Base-by-base conservation (phyloP, 805 yeast species). In the Hanseniaspora mollemarum region DNA sequence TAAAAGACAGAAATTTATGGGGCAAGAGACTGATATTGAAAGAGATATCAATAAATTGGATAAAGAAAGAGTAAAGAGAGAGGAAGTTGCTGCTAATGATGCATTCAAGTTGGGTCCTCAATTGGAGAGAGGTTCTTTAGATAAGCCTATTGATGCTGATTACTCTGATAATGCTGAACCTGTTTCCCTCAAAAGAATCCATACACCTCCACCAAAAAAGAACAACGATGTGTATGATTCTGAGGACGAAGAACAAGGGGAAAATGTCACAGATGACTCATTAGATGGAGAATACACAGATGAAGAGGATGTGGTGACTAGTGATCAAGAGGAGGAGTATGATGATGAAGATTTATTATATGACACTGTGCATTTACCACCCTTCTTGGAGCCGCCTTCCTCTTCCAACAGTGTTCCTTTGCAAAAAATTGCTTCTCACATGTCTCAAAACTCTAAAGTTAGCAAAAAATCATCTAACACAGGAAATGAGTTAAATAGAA, bases 61-160 rank as follows among this genome's bases (percentile, higher is more conserved):
- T 37, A 55, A 67, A 53, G 73, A 69, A 56, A 62, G 67, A 50
- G 45, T 62, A 12, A 69, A 67, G 53, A 66, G 69, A 52, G 73
- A 70, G 52, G 67, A 60, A 52, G 73, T 69, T 51, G 74, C 74
- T 3, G 62, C 62, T 36, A 71, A 72, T 18, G 71, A 70, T 32
- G 63, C 73, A 1, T 69, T 70, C 57, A 72, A 72, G 4, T 56
- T 70, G 40, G 66, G 71, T 38, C 59, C 63, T 29, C 51, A 48
- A 33, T n/a, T 40, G 19, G 50, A 46, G 39, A 40, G 10, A 4
- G 45, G 43, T n/a, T 39, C 32, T n/a, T 4, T 8, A 57, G 54
- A 35, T 13, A 52, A 48, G 28, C 55, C 58, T 24, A 56, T 49
- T 25, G 56, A 50, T 21, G 39, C 26, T 32, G 32, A 38, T 25